These are phyloP conservation scores for Capsicum baccatum DNA, from an alignment of 257 asterid species.

Conservation along the genomic window DNA sequence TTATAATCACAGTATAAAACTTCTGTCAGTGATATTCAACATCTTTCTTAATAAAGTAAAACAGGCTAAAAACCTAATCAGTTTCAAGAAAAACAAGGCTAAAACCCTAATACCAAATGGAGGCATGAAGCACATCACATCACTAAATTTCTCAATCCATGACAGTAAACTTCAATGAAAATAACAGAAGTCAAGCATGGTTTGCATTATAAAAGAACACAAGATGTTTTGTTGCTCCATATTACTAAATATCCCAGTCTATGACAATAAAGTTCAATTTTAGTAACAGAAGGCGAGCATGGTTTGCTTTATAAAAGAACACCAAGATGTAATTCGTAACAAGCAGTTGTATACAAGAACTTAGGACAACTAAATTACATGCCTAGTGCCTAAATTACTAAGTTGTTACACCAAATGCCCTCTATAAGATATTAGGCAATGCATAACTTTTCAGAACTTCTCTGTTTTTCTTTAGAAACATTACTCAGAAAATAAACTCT, in stretches of 20 bases:
- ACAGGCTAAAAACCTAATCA: neutral
- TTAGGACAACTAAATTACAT: neutral
- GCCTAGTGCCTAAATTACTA: neutral
- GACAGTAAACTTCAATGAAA: neutral
- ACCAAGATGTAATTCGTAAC: neutral
- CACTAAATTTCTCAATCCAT: neutral
- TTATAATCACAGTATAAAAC: neutral
- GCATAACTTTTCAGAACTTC: conserved; percentile 1
- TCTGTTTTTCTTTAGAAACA: neutral
- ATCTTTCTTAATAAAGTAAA: neutral
- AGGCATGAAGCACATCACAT: neutral
- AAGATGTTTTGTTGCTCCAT: neutral
- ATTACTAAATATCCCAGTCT: neutral
- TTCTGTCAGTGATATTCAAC: conserved; percentile 10
- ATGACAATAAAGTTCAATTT: neutral
- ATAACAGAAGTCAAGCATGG: conserved; percentile 12
- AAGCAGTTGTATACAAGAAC: neutral
- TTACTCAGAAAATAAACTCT: neutral
- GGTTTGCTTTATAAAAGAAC: neutral
- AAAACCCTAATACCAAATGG: neutral
- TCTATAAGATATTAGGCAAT: conserved; percentile 5
- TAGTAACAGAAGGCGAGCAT: neutral
- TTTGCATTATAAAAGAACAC: neutral
- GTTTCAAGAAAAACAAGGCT: neutral
- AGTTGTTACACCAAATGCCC: neutral